phyloP scores from a whole-genome alignment of 768 basidiomycete genomes.

The Sporobolomyces pararoseus region DNA sequence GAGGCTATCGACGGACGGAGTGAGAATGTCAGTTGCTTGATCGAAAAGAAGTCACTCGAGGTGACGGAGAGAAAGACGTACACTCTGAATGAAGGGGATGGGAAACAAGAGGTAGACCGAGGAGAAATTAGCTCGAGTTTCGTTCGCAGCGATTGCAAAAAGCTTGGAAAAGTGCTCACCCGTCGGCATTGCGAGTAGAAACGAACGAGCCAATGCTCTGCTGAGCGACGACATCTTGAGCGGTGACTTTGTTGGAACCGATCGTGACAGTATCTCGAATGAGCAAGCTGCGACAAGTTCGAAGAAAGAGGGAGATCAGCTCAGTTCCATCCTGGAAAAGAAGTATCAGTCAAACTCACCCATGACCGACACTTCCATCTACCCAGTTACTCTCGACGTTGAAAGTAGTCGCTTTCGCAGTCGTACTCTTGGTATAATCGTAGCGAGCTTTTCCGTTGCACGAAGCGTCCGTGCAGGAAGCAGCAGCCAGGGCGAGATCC shows the following conservation, averaged over 20 bases:
- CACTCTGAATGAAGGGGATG: not conserved
- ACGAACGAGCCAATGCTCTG: not conserved
- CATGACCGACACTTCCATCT: not conserved
- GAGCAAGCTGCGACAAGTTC: not conserved
- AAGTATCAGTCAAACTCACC: no score
- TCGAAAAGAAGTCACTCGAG: no score
- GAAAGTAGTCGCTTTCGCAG: not conserved
- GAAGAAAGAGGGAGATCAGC: not conserved
- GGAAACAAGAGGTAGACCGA: no score
- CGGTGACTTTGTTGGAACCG: not conserved
- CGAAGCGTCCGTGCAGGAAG: not conserved
- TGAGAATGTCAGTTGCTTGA: not conserved
- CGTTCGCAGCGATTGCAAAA: no score
- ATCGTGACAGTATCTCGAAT: slow-evolving; percentile 7
- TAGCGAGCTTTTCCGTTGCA: not conserved
- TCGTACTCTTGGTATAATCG: not conserved
- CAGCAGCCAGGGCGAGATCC: slow-evolving; percentile 29
- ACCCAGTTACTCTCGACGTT: not conserved
- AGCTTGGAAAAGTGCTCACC: slow-evolving; percentile 6
- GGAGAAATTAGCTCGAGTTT: no score
- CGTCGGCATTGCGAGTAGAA: not conserved
- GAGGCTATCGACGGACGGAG: not conserved
- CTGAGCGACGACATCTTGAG: slow-evolving; percentile 9
- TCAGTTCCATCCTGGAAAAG: no score
- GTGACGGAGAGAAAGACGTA: not conserved